phyloP scores from a whole-genome alignment of 2,329 filamentous ascomycete genomes.

The Falciphora oryzae region DNA sequence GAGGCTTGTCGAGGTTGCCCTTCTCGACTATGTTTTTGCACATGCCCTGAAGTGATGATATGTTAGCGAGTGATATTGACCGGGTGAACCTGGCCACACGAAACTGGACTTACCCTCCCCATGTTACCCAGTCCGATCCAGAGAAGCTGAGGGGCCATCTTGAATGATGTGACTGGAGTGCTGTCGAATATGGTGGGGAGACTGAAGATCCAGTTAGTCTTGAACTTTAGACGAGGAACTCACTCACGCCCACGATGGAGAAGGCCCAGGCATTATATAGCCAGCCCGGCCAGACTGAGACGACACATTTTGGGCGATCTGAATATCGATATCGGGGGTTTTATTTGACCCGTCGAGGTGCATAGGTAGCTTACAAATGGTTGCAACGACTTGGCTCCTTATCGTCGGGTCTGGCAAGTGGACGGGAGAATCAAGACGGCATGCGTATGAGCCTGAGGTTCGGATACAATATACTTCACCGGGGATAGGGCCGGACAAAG shows the following conservation, averaged over 20 bases:
- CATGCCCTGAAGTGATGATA: slow-evolving; percentile 57
- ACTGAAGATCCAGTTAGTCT: not conserved
- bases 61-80: not conserved
- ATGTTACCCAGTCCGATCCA: slow-evolving; percentile 88
- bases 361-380: not conserved
- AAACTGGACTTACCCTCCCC: slow-evolving; percentile 57
- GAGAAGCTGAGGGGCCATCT: slow-evolving; percentile 57
- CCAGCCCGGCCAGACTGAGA: not conserved
- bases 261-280: not conserved
- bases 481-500: not conserved
- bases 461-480: not conserved
- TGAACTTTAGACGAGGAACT: not conserved
- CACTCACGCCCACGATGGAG: not conserved
- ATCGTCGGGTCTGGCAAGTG: not conserved
- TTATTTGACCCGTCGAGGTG: not conserved
- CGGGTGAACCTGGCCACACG: not conserved
- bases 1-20: slow-evolving; percentile 61
- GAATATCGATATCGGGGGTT: not conserved
- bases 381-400: not conserved
- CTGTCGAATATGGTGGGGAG: not conserved
- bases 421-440: not conserved
- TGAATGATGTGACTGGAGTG: slow-evolving; percentile 12
- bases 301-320: not conserved
- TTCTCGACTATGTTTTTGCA: slow-evolving; percentile 77
- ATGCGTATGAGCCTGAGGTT: slow-evolving; percentile 3